Conservation (phyloP, 2,329 filamentous ascomycete species). For the Stagonosporopsis chrysanthemi region DNA sequence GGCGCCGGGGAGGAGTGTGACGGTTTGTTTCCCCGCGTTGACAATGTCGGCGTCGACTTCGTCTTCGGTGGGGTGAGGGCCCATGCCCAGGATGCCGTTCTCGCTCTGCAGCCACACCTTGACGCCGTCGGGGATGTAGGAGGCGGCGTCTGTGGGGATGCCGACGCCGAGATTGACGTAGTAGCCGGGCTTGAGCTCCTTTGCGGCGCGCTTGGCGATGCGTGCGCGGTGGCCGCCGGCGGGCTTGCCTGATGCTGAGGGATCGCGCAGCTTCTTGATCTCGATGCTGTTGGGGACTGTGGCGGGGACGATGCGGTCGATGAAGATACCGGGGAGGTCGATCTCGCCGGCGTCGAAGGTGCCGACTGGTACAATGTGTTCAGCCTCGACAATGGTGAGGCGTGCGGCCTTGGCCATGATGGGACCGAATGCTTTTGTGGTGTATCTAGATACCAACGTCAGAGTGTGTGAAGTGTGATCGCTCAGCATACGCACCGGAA, state of each 20-base stretch:
- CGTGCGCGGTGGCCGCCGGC: slow-evolving; percentile 65
- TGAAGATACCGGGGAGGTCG: slow-evolving; percentile 89
- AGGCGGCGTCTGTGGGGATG: slow-evolving; percentile 89
- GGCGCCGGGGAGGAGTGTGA: slow-evolving; percentile 81
- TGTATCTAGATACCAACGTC: slow-evolving; percentile 35
- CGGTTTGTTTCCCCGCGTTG: slow-evolving; percentile 93
- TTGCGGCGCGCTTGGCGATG: slow-evolving; percentile 83
- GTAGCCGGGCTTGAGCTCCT: slow-evolving; percentile 95
- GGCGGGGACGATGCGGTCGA: slow-evolving; percentile 85
- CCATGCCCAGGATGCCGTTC: slow-evolving; percentile 57
- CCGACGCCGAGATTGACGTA: slow-evolving; percentile 92
- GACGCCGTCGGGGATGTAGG: slow-evolving; percentile 65
- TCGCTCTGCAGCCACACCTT: slow-evolving; percentile 70
- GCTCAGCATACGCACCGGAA: slow-evolving; percentile 59
- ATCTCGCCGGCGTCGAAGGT: slow-evolving; percentile 84
- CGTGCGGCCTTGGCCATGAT: slow-evolving; percentile 88
- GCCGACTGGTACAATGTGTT: slow-evolving; percentile 88
- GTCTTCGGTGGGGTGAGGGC: slow-evolving; percentile 62
- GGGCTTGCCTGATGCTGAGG: slow-evolving; percentile 26
- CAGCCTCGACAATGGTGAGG: slow-evolving; percentile 92
- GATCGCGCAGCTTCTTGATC: slow-evolving; percentile 44
- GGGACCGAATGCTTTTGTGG: slow-evolving; percentile 48
- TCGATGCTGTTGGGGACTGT: slow-evolving; percentile 82
- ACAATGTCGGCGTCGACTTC: slow-evolving; percentile 85
- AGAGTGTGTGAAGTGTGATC: background rate